Base-by-base conservation (phyloP, 1,139 yeast genomes). In the Ogataea hybrid region DNA sequence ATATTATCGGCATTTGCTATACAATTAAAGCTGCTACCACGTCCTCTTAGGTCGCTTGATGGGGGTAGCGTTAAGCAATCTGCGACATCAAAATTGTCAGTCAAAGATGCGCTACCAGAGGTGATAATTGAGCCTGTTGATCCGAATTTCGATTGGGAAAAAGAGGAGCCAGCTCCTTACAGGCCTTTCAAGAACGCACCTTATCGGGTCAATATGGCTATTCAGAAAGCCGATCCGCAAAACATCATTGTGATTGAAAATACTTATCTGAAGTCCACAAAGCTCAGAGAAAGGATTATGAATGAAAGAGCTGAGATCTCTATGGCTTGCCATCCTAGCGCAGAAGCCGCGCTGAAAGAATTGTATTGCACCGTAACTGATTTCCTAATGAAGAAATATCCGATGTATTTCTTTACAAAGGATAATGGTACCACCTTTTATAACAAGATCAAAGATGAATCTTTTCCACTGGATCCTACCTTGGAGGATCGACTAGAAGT, bases 181-280 rank as follows among this genome's bases (percentile, higher is more conserved):
- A 73, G 87, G 41, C 87, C 88, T 3, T 77, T 79, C 67, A 79
- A 78, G 55, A 73, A 76, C 41, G 83, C 81, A 4, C 70, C 67
- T 29, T 83, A 81, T 56, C 77, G 75, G 50, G 64, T 84, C 63
- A 83, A 84, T 4, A 79, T 84, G 86, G 90, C 85, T 0, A 73
- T 84, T 41, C 71, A 70, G 44, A 71, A 68, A 38, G 61, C 79
- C 32, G 73, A 73, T 25, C 71, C 75, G 6, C 73, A 75, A 40
- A 88, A 84, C 41, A 80, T 85, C 81, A 64, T 85, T 23, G 65
- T 79, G 38, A 57, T 86, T n/a, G 95, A 85, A 48, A 69, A 82
- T 37, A 74, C 82, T 0, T 84, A 84, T 54, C 57, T 67, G 46
- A 56, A 65, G 5, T 63, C 70, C 16, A 69, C 81, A 4, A 67